Evolutionary conservation across 345 rosid genomes (phyloP).

Genomic region (Alliaria petiolata): DNA sequence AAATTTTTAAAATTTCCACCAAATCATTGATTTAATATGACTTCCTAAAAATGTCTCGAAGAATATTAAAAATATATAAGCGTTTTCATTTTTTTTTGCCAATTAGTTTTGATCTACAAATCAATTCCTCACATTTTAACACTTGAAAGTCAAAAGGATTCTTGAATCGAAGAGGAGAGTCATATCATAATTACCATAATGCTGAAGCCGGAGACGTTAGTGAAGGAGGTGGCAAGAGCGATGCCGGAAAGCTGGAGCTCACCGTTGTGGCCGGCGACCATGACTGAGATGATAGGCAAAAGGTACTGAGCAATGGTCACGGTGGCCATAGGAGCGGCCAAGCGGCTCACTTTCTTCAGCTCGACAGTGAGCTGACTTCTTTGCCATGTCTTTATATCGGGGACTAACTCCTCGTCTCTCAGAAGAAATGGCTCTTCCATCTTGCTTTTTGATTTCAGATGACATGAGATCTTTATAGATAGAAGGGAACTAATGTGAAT

Average conservation of each 20-base stretch:
- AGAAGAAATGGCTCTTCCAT: slow-evolving; percentile 28
- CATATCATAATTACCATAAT: not conserved
- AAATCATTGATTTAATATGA: too few species aligned
- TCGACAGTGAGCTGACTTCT: slow-evolving; percentile 1
- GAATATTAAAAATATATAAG: too few species aligned
- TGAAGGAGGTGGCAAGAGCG: slow-evolving; percentile 26
- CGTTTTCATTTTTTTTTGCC: too few species aligned
- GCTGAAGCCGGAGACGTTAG: slow-evolving; percentile 24
- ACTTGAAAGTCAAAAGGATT: not conserved
- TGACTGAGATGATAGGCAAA: slow-evolving; percentile 18
- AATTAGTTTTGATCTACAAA: too few species aligned
- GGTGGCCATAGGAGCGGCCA: slow-evolving; percentile 28
- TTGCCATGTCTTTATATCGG: slow-evolving; percentile 14
- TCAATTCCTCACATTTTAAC: too few species aligned
- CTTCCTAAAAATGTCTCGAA: too few species aligned
- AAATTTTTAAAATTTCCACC: too few species aligned
- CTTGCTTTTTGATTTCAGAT: not conserved
- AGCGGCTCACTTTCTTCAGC: slow-evolving; percentile 4
- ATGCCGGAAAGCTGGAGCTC: slow-evolving; percentile 28
- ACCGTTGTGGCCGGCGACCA: slow-evolving; percentile 22
- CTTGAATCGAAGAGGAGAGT: not conserved
- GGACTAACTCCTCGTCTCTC: not conserved
- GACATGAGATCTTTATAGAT: not conserved
- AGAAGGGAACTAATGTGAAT: not conserved
- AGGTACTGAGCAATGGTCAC: slow-evolving; percentile 24